Percentiles rank a stretch among this genome's conserved stretches.
These are phyloP conservation scores for Apiotrichum laibachii DNA, from an alignment of 1,284 basidiomycete species.

Conservation along the genomic window DNA sequence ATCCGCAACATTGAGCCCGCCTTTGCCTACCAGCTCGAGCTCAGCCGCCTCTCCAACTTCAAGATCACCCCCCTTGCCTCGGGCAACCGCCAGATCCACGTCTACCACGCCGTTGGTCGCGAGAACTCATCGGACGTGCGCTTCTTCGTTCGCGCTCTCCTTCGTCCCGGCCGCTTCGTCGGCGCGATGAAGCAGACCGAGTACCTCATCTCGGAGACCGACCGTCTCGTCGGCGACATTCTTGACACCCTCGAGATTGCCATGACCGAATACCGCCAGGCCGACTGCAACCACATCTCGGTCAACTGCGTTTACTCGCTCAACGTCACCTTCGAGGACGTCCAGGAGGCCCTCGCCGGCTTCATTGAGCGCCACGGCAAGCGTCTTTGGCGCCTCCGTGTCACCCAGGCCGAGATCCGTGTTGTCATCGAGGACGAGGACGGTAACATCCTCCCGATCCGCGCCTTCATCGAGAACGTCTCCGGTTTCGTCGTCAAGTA, in stretches of 20 bases:
- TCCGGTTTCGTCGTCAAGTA: constrained; percentile 98
- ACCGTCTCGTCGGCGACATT: constrained; percentile 90
- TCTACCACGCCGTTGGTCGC: constrained; percentile 91
- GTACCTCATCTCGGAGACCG: constrained; percentile 97
- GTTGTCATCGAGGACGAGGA: constrained; percentile 90
- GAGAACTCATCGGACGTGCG: constrained; percentile 95
- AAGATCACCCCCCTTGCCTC: constrained; percentile 91
- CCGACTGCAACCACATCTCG: constrained; percentile 94
- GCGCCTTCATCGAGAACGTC: constrained; percentile 97
- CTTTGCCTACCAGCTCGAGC: constrained; percentile 95
- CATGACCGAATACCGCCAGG: constrained; percentile 76
- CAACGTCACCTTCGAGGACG: constrained; percentile 90
- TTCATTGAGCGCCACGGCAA: constrained; percentile 99
- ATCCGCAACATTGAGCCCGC: constrained; percentile 99
- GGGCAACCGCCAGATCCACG: constrained; percentile 91
- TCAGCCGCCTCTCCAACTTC: constrained; percentile 94
- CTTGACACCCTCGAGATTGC: constrained; percentile 93
- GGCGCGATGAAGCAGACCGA: constrained; percentile 90
- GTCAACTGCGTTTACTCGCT: constrained; percentile 99
- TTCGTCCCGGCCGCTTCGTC: constrained; percentile 89
- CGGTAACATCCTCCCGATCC: constrained; percentile 89
- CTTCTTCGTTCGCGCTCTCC: constrained; percentile 96
- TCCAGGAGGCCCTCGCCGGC: constrained; percentile 89
- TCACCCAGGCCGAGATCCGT: constrained; percentile 94
- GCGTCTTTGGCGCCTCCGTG: constrained; percentile 94